Conservation (phyloP, 169 alveolate species). For the Perkinsus marinus region DNA sequence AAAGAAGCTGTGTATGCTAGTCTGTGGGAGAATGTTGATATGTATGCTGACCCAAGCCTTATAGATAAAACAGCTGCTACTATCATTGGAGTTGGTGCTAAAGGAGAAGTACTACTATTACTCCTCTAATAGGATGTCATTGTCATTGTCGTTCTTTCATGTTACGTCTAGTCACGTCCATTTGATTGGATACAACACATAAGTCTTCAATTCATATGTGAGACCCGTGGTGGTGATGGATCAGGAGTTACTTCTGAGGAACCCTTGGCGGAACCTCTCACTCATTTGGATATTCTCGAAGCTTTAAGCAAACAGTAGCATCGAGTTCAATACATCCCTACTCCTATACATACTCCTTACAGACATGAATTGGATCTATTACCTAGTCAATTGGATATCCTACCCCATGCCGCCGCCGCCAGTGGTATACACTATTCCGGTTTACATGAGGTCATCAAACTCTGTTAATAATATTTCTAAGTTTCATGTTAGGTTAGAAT, state of each 20-base stretch:
- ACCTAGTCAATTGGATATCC: background rate
- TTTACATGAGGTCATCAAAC: background rate
- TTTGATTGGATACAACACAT: background rate
- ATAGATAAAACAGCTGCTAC: background rate
- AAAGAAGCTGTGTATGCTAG: background rate
- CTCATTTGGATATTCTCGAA: background rate
- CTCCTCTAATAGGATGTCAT: too few species aligned
- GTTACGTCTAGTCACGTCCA: background rate
- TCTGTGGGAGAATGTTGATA: constrained; percentile 2
- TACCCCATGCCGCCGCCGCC: too few species aligned
- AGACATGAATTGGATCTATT: background rate
- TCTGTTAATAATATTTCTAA: background rate
- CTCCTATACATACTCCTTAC: background rate
- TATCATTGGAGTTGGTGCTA: background rate
- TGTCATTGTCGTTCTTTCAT: too few species aligned
- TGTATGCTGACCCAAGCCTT: background rate
- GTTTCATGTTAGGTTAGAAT: background rate
- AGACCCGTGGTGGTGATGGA: background rate
- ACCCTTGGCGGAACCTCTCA: background rate
- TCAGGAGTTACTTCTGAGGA: background rate
- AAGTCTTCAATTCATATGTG: background rate
- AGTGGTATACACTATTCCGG: background rate
- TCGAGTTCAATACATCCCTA: too few species aligned
- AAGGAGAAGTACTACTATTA: background rate
- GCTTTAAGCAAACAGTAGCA: background rate